Conservation (phyloP, 1,284 basidiomycete species). For the Pseudozyma thailandica region DNA sequence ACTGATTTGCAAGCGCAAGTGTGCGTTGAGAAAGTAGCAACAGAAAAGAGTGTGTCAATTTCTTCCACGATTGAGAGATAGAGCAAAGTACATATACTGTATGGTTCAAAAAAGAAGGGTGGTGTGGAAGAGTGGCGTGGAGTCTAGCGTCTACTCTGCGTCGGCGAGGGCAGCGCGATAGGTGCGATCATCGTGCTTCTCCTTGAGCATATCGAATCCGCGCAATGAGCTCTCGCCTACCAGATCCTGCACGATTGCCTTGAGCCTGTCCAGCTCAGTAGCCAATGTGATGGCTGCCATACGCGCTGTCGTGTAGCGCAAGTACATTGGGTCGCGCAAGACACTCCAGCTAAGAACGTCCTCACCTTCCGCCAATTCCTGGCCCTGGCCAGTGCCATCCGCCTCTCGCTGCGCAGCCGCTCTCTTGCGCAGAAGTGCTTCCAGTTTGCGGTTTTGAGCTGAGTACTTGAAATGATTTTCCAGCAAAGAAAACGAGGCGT, state of each 20-base stretch:
- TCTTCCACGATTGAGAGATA: too few species aligned
- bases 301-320: conserved; percentile 48
- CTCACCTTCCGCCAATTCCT: conserved; percentile 3
- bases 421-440: conserved; percentile 23
- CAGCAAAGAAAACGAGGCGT: conserved; percentile 32
- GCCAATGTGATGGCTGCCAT: conserved; percentile 52
- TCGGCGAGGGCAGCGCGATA: conserved; percentile 9
- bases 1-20: too few species aligned
- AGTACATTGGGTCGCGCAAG: conserved; percentile 47
- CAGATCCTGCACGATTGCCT: conserved; percentile 45
- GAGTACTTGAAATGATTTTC: conserved; percentile 45
- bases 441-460: conserved; percentile 21
- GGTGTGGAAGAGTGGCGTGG: too few species aligned
- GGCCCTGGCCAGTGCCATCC: neutral
- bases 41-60: too few species aligned
- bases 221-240: conserved; percentile 47
- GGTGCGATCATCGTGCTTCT: conserved; percentile 28
- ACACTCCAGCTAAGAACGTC: conserved; percentile 39
- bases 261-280: conserved; percentile 48
- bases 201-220: conserved; percentile 45
- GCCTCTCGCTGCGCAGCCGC: too few species aligned
- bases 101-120: too few species aligned
- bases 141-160: conserved; percentile 3
- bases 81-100: too few species aligned
- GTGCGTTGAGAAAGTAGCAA: too few species aligned